These are phyloP conservation scores for Friedmanniomyces simplex DNA, from an alignment of 495 filamentous ascomycete species.

Conservation along the genomic window DNA sequence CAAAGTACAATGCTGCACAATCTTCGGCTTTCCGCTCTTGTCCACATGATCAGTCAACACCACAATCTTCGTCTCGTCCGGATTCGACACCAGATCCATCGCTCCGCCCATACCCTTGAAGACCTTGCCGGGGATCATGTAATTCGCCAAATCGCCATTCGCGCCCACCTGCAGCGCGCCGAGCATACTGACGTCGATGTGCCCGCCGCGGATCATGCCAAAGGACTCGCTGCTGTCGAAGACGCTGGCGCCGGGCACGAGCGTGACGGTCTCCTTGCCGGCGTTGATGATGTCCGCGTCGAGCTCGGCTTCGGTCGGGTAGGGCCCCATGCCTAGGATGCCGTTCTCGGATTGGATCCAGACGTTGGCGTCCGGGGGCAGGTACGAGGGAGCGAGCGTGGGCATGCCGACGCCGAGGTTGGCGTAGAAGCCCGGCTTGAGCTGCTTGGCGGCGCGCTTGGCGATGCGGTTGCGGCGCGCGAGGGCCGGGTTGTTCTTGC, in stretches of 20 bases:
- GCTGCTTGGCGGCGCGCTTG: slow-evolving; percentile 48
- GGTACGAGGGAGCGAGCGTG: slow-evolving; percentile 48
- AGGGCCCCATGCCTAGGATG: slow-evolving; percentile 52
- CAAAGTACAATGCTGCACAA: slow-evolving; percentile 46
- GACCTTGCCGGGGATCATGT: slow-evolving; percentile 52
- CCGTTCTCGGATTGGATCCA: slow-evolving; percentile 55
- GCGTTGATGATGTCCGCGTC: slow-evolving; percentile 54
- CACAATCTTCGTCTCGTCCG: slow-evolving; percentile 50
- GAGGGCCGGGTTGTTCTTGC: slow-evolving; percentile 28
- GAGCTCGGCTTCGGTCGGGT: slow-evolving; percentile 43
- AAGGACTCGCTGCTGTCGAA: slow-evolving; percentile 53
- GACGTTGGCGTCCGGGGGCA: slow-evolving; percentile 39
- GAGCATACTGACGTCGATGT: slow-evolving; percentile 50
- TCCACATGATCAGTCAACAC: slow-evolving; percentile 53
- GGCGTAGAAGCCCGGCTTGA: slow-evolving; percentile 56
- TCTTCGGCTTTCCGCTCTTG: slow-evolving; percentile 50
- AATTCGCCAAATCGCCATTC: slow-evolving; percentile 50
- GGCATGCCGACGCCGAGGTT: slow-evolving; percentile 58
- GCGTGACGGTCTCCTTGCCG: slow-evolving; percentile 52
- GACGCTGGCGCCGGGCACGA: slow-evolving; percentile 44
- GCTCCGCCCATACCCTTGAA: slow-evolving; percentile 56
- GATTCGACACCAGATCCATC: slow-evolving; percentile 53
- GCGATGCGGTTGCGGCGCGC: slow-evolving; percentile 47
- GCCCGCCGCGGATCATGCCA: slow-evolving; percentile 51
- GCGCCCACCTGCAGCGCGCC: slow-evolving; percentile 51